Conservation (phyloP, 2,329 filamentous ascomycete species). For the Alternaria gansuensis region DNA sequence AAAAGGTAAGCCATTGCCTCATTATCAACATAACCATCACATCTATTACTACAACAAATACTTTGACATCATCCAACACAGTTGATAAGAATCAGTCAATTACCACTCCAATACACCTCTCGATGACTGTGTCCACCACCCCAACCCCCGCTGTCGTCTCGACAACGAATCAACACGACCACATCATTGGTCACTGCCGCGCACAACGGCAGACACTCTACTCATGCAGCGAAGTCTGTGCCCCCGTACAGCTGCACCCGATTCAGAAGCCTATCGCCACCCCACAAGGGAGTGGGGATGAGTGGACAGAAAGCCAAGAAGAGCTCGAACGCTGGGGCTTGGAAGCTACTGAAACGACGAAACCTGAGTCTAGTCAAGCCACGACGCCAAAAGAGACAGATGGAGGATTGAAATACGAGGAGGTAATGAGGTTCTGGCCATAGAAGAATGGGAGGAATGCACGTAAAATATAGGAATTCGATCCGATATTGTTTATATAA, state of each 20-base stretch:
- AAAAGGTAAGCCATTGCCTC: background rate
- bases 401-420: slow-evolving; percentile 1
- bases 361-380: background rate
- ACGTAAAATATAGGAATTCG: background rate
- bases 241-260: background rate
- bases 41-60: slow-evolving; percentile 4
- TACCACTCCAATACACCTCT: background rate
- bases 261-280: background rate
- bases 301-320: slow-evolving; percentile 16
- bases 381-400: background rate
- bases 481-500: background rate
- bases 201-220: slow-evolving; percentile 22
- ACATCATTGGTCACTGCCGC: slow-evolving; percentile 22
- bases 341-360: background rate
- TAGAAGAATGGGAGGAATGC: background rate
- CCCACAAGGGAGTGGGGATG: slow-evolving; percentile 8
- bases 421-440: slow-evolving; percentile 9
- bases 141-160: slow-evolving; percentile 1
- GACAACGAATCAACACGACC: slow-evolving; percentile 17
- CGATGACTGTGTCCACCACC: slow-evolving; percentile 8
- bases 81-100: background rate
- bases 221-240: slow-evolving; percentile 1
- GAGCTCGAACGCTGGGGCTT: slow-evolving; percentile 24
- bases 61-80: background rate
- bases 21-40: slow-evolving; percentile 1